Percentiles rank a stretch among this genome's conserved stretches.
phyloP scores from a whole-genome alignment of 2,329 filamentous ascomycete genomes.

The Exophiala calicioides region DNA sequence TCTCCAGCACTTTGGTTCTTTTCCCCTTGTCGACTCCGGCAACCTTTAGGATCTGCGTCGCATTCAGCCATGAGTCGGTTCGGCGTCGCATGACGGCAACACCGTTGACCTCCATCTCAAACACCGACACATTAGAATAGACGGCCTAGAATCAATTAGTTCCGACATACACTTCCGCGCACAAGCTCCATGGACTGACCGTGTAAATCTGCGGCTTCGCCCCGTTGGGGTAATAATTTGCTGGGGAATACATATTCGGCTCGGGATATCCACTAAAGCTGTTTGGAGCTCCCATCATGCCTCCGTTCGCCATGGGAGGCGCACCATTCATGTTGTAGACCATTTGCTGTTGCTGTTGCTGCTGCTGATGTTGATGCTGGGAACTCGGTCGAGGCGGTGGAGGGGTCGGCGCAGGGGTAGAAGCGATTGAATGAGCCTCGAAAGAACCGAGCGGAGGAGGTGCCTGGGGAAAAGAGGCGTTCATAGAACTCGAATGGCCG shows the following conservation, averaged over 20 bases:
- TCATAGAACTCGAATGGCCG: slow-evolving; percentile 31
- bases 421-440: slow-evolving; percentile 47
- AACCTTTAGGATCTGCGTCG: slow-evolving; percentile 96
- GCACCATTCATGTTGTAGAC: slow-evolving; percentile 28
- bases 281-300: slow-evolving; percentile 36
- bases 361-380: slow-evolving; percentile 45
- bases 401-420: slow-evolving; percentile 48
- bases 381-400: slow-evolving; percentile 41
- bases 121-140: slow-evolving; percentile 93
- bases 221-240: slow-evolving; percentile 26
- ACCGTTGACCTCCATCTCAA: slow-evolving; percentile 96
- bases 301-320: slow-evolving; percentile 26
- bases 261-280: slow-evolving; percentile 45
- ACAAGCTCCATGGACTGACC: slow-evolving; percentile 33
- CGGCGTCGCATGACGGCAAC: slow-evolving; percentile 95
- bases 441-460: slow-evolving; percentile 42
- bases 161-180: background rate
- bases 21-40: slow-evolving; percentile 97
- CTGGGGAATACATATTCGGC: slow-evolving; percentile 41
- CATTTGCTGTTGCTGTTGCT: slow-evolving; percentile 40
- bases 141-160: slow-evolving; percentile 61
- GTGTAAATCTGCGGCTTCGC: slow-evolving; percentile 49
- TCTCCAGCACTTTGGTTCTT: slow-evolving; percentile 95
- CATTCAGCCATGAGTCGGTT: slow-evolving; percentile 94
- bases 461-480: slow-evolving; percentile 40